A percentile compares a stretch with the other conserved stretches of the same genome.
These are phyloP conservation scores for Coemansia sp. DNA, from an alignment of 192 early-diverging fungal genomes.

Conservation along the genomic window DNA sequence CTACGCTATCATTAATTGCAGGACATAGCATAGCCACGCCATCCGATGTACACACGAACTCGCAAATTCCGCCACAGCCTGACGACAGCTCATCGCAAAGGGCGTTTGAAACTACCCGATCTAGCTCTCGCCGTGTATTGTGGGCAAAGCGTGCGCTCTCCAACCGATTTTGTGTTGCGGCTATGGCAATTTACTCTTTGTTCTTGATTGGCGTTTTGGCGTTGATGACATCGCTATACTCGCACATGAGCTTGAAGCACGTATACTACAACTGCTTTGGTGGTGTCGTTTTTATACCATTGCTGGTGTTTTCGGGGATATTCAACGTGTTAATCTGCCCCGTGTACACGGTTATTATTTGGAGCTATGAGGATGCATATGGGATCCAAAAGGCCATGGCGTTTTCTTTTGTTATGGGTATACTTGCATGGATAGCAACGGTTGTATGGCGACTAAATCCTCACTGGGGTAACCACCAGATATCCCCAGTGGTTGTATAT, in stretches of 20 bases:
- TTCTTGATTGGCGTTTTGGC: conserved; percentile 12
- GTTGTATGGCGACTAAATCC: conserved; percentile 27
- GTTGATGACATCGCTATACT: conserved; percentile 21
- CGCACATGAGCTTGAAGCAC: conserved; percentile 10
- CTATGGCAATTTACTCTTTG: neutral
- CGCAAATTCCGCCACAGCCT: no score
- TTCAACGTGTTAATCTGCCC: conserved; percentile 24
- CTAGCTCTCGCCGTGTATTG: neutral
- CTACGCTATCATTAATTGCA: neutral
- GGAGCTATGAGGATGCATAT: conserved; percentile 36
- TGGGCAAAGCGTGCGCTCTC: conserved; percentile 9
- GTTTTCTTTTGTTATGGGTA: conserved; percentile 12
- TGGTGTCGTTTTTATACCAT: conserved; percentile 15
- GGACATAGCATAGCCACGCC: neutral
- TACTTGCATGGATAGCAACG: conserved; percentile 13
- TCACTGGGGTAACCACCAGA: conserved; percentile 5
- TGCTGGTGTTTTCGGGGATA: conserved; percentile 8
- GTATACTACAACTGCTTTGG: conserved; percentile 35
- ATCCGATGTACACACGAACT: no score
- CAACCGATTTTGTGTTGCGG: conserved; percentile 3
- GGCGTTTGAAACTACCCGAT: neutral
- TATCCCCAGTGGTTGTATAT: conserved; percentile 17
- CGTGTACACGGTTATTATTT: conserved; percentile 17
- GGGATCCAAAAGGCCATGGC: conserved; percentile 25
- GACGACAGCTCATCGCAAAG: neutral